Evolutionary conservation across 257 asterid species (phyloP).

Genomic region (Solanum tarijense): DNA sequence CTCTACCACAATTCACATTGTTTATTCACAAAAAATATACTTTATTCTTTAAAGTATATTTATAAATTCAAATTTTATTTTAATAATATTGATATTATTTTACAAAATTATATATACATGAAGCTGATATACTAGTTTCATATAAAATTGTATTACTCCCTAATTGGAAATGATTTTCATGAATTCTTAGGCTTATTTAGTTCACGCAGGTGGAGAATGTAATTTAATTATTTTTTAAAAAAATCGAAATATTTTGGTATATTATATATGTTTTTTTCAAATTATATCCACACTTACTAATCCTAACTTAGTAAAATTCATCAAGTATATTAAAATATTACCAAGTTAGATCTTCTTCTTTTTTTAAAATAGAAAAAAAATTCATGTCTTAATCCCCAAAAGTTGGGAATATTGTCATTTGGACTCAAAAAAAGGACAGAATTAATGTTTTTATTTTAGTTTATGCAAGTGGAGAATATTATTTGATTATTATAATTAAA

Average conservation of each 20-base stretch:
- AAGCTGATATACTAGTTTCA: not conserved
- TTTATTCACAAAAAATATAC: not conserved
- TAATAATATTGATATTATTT: not conserved
- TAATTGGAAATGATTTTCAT: not conserved
- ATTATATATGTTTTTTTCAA: not conserved
- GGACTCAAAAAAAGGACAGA: not conserved
- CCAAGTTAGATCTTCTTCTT: not conserved
- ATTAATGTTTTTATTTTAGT: not conserved
- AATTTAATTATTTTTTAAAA: not conserved
- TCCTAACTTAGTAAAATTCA: not conserved
- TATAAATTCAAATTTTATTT: not conserved
- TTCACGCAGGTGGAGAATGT: not conserved
- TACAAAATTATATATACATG: not conserved
- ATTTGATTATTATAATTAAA: not conserved
- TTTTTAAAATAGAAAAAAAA: not conserved
- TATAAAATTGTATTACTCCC: not conserved
- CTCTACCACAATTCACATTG: not conserved
- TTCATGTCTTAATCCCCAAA: not conserved
- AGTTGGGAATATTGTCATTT: not conserved
- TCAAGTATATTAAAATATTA: not conserved
- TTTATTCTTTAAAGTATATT: not conserved
- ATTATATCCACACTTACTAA: not conserved
- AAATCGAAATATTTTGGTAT: not conserved
- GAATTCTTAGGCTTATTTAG: not conserved
- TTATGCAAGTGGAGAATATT: not conserved